Base-by-base conservation (phyloP, 192 early-diverging fungal species). In the Linnemannia hyalina region DNA sequence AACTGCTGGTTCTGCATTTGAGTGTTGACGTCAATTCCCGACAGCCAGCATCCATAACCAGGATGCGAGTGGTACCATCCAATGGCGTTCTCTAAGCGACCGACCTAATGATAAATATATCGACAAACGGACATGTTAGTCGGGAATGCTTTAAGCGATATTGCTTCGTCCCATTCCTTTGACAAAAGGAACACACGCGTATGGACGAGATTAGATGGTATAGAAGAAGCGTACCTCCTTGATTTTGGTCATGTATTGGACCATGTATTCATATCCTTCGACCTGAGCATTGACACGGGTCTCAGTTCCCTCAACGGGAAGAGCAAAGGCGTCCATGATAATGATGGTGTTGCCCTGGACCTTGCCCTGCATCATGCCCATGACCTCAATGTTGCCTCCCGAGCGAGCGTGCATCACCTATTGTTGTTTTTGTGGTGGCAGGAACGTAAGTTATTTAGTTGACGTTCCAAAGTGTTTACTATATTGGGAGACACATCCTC, bases 31-130 rank as follows among this genome's bases (percentile, higher is more conserved):
- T 99, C 98, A 86, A 99, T 99, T 20, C 98, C 98, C 8, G 98
- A 99, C 70, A 99, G 91, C 98, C 98, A 99, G 91, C 98, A 99
- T 10, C 98, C 98, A 82, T 99, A 99, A n/a, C 98, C 98, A 22
- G 98, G 98, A 89, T 99, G 98, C 57, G 94, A 96, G 86, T 99
- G 98, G 91, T 99, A 99, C 98, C 98, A 99, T 0, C 98, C 98
- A 88, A 99, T 93, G 16, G 93, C 95, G 77, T 98, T 97, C 83
- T 99, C 98, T 13, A 96, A 82, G 47, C 97, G 90, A 9, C 97
- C 98, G 15, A 97, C 93, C 93, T 95, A 82, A 65, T n/a, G 16
- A 71, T 42, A 52, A 8, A 23, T 26, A 3, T 4, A 83, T 44
- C 49, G 40, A 75, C 47, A 44, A 40, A 5, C 41, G 16, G 11